Percentiles rank a stretch among this genome's conserved stretches.
phyloP scores from a whole-genome alignment of 78 protist species.

The Dictyostelium capitatum region DNA sequence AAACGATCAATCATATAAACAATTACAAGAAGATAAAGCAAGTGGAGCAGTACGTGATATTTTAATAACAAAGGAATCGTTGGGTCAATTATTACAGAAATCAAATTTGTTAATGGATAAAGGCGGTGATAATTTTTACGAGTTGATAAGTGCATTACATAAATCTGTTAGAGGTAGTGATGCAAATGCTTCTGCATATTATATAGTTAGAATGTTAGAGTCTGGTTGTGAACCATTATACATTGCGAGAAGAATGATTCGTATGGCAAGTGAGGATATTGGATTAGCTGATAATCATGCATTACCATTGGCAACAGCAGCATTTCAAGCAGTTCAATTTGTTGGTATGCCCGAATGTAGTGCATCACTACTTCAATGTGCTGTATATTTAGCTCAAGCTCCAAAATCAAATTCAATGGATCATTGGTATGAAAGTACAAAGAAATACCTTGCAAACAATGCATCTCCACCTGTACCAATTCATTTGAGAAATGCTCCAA shows the following conservation, averaged over 20 bases:
- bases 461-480: slow-evolving; percentile 86
- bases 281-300: slow-evolving; percentile 86
- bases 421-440: slow-evolving; percentile 41
- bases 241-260: slow-evolving; percentile 80
- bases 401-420: slow-evolving; percentile 85
- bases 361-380: slow-evolving; percentile 71
- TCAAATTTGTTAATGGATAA: slow-evolving; percentile 57
- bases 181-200: slow-evolving; percentile 85
- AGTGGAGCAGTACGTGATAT: not conserved
- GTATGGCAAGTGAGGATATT: slow-evolving; percentile 86
- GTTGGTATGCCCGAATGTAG: slow-evolving; percentile 91
- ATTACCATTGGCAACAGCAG: slow-evolving; percentile 74
- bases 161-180: slow-evolving; percentile 87
- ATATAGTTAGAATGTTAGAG: slow-evolving; percentile 83
- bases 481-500: slow-evolving; percentile 91
- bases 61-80: not conserved
- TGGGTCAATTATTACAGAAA: slow-evolving; percentile 23
- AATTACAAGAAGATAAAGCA: not conserved
- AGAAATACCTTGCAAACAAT: not conserved
- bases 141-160: slow-evolving; percentile 86
- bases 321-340: slow-evolving; percentile 71
- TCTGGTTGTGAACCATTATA: slow-evolving; percentile 82
- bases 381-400: slow-evolving; percentile 84
- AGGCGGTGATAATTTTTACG: slow-evolving; percentile 82
- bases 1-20: not conserved